Conservation (phyloP, 495 filamentous ascomycete species). For the Staphylotrichum longicolle region DNA sequence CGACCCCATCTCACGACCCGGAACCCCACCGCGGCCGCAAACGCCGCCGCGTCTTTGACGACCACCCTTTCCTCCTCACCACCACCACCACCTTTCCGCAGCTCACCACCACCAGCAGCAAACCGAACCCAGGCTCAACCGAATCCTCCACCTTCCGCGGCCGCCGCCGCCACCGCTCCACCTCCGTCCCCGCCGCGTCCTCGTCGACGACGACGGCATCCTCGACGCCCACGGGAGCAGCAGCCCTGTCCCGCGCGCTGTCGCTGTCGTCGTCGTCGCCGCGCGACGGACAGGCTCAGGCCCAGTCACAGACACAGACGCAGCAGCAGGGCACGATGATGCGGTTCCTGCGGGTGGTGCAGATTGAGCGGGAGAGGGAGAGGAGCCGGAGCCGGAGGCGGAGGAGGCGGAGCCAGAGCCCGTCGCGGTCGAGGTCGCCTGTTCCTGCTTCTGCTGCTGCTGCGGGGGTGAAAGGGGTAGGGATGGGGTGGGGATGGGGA, state of each 20-base stretch:
- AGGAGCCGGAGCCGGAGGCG: neutral
- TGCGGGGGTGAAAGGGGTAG: neutral
- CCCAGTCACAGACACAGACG: neutral
- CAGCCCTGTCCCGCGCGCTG: neutral
- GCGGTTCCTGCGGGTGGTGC: slow-evolving; percentile 3
- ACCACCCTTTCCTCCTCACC: neutral
- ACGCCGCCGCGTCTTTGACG: slow-evolving; percentile 9
- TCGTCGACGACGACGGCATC: neutral
- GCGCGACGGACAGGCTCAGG: neutral
- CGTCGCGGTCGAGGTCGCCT: slow-evolving; percentile 22
- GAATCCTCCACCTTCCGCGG: slow-evolving; percentile 39
- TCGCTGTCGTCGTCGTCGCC: neutral
- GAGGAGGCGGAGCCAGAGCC: slow-evolving; percentile 21
- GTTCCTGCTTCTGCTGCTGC: neutral
- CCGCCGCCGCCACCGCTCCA: slow-evolving; percentile 40
- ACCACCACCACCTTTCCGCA: neutral
- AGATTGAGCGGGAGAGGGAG: neutral
- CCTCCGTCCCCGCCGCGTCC: slow-evolving; percentile 17
- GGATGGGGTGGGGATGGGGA: neutral
- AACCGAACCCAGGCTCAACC: neutral
- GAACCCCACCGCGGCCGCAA: slow-evolving; percentile 13
- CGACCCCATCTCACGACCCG: neutral
- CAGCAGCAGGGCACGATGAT: neutral
- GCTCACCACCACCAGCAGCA: neutral
- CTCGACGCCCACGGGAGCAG: neutral